Percentiles rank a stretch among this genome's conserved stretches.
phyloP scores from a whole-genome alignment of 176 grass and related monocot genomes.

The Metroxylon sagu region DNA sequence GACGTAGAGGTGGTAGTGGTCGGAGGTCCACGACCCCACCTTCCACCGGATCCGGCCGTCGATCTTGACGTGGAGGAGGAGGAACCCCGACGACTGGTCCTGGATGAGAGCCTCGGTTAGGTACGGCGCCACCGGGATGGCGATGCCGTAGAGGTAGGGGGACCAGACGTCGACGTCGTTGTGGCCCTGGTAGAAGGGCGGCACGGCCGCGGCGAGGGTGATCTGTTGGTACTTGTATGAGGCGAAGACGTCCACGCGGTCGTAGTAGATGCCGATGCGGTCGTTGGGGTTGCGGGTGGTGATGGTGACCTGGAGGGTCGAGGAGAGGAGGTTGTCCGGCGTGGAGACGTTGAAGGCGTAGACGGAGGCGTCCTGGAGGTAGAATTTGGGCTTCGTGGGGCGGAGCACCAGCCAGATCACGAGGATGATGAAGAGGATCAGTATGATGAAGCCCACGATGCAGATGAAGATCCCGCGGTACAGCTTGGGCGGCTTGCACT shows the following conservation, averaged over 20 bases:
- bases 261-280: conserved; percentile 69
- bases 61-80: conserved; percentile 48
- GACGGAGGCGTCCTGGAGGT: conserved; percentile 61
- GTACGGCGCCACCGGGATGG: conserved; percentile 56
- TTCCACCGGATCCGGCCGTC: conserved; percentile 74
- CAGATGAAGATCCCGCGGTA: neutral
- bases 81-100: conserved; percentile 28
- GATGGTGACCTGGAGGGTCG: conserved; percentile 49
- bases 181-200: conserved; percentile 61
- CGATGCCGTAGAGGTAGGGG: conserved; percentile 31
- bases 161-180: conserved; percentile 82
- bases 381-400: conserved; percentile 71
- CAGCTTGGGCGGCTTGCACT: conserved; percentile 17
- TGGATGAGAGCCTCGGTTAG: conserved; percentile 28
- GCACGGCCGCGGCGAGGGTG: conserved; percentile 22
- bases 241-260: conserved; percentile 66
- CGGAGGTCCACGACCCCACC: conserved; percentile 55
- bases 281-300: conserved; percentile 75
- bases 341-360: conserved; percentile 23
- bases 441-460: conserved; percentile 15
- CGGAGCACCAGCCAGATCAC: conserved; percentile 61
- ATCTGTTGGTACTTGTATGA: conserved; percentile 82
- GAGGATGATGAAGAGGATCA: conserved; percentile 39
- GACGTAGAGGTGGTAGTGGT: conserved; percentile 56
- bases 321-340: conserved; percentile 25